phyloP scores from a whole-genome alignment of 768 basidiomycete genomes.

The Astraeus odoratus region DNA sequence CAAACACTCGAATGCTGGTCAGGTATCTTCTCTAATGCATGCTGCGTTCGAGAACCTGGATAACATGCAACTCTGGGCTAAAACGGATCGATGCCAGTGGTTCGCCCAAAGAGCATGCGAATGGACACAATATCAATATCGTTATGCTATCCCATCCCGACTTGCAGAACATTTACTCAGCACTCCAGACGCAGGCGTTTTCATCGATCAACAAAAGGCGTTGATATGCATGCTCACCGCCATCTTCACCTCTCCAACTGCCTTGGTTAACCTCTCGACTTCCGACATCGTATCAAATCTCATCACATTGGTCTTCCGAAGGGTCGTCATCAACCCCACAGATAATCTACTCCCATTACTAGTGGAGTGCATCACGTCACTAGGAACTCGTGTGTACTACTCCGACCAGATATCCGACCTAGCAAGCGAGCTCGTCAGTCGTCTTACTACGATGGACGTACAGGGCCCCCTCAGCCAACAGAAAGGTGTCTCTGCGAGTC shows the following conservation, averaged over 20 bases:
- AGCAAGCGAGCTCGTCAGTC: slow-evolving; percentile 71
- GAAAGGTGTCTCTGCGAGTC: slow-evolving; percentile 34
- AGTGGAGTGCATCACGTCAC: slow-evolving; percentile 72
- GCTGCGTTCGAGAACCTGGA: slow-evolving; percentile 68
- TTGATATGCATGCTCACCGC: slow-evolving; percentile 74
- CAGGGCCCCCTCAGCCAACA: slow-evolving; percentile 45
- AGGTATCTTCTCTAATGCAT: slow-evolving; percentile 67
- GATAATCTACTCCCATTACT: slow-evolving; percentile 62
- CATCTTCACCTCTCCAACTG: slow-evolving; percentile 75
- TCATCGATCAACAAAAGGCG: slow-evolving; percentile 48
- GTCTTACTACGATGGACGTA: slow-evolving; percentile 64
- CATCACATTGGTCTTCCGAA: slow-evolving; percentile 63
- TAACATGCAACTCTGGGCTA: slow-evolving; percentile 53
- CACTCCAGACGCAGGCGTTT: slow-evolving; percentile 45
- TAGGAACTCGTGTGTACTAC: slow-evolving; percentile 91
- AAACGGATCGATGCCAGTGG: slow-evolving; percentile 74
- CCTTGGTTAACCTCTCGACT: slow-evolving; percentile 85
- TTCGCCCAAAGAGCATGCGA: slow-evolving; percentile 69
- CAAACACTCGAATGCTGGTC: slow-evolving; percentile 67
- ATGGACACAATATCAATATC: slow-evolving; percentile 91
- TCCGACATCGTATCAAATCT: slow-evolving; percentile 83
- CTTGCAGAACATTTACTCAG: slow-evolving; percentile 72
- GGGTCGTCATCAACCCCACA: slow-evolving; percentile 51
- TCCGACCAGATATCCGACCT: slow-evolving; percentile 95
- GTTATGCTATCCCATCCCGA: slow-evolving; percentile 82